phyloP scores from a whole-genome alignment of 306 rosid genomes.

The Luffa aegyptiaca region DNA sequence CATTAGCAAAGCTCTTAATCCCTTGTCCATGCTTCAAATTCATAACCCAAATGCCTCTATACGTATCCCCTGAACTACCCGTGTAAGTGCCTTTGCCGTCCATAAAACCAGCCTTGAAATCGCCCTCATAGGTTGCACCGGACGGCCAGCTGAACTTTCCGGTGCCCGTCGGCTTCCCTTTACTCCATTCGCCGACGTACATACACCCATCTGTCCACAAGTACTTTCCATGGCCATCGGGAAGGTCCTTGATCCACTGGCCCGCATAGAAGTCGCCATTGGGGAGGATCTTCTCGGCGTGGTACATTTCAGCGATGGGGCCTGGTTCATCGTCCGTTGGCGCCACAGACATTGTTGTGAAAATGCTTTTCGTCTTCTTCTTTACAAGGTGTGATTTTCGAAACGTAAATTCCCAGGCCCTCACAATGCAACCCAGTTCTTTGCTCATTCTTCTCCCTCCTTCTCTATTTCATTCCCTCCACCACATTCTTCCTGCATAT shows the following conservation, averaged over 20 bases:
- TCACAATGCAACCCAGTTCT: constrained; percentile 44
- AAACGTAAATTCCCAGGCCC: constrained; percentile 53
- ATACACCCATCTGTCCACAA: constrained; percentile 91
- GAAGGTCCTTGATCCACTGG: constrained; percentile 37
- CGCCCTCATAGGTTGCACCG: constrained; percentile 88
- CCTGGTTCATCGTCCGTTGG: constrained; percentile 64
- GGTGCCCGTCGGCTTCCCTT: constrained; percentile 47
- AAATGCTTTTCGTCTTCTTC: constrained; percentile 50
- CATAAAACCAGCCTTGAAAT: constrained; percentile 54
- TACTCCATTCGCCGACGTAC: constrained; percentile 78
- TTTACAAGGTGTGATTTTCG: constrained; percentile 44
- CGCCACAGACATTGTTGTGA: constrained; percentile 67
- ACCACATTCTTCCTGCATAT: constrained; percentile 6
- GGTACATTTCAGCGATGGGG: constrained; percentile 16
- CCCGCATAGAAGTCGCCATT: constrained; percentile 81
- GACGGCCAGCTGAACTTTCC: constrained; percentile 92
- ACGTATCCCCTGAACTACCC: constrained; percentile 60
- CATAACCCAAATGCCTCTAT: constrained; percentile 71
- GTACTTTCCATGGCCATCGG: constrained; percentile 74
- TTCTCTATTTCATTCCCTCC: constrained; percentile 12
- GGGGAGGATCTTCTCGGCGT: constrained; percentile 48
- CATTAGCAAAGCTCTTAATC: constrained; percentile 49
- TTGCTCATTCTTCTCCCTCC: constrained; percentile 71
- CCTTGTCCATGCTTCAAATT: constrained; percentile 77
- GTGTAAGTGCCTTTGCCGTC: constrained; percentile 73